phyloP scores from a whole-genome alignment of 176 grass and related monocot genomes.

The Oryza officinalis region DNA sequence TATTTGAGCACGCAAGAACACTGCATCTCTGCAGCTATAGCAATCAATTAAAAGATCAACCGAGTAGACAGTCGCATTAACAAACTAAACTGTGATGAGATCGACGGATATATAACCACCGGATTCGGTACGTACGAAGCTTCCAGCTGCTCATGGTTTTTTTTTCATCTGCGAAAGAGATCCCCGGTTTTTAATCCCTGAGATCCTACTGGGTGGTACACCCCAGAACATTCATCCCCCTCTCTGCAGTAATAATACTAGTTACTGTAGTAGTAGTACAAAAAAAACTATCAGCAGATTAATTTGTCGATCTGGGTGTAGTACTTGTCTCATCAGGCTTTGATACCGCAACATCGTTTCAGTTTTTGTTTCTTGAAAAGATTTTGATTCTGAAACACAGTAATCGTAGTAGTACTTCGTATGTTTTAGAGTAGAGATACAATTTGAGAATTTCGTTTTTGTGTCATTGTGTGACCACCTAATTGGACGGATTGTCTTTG shows the following conservation, averaged over 20 bases:
- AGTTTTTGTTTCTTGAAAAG: background rate
- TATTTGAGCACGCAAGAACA: background rate
- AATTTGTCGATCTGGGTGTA: background rate
- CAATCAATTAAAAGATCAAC: background rate
- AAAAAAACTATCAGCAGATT: too few species aligned
- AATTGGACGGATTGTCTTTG: background rate
- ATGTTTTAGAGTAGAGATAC: too few species aligned
- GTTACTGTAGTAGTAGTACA: background rate
- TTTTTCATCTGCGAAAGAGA: background rate
- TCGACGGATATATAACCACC: background rate
- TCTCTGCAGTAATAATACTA: background rate
- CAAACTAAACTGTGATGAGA: background rate
- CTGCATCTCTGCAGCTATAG: background rate
- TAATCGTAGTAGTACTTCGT: background rate
- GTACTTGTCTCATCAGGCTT: too few species aligned
- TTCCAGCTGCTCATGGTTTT: background rate
- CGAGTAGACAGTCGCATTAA: background rate
- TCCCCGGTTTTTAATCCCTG: background rate
- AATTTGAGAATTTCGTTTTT: background rate
- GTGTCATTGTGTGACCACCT: background rate
- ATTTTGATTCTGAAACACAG: background rate
- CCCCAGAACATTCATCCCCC: background rate
- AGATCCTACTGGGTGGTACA: background rate
- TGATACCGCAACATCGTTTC: background rate
- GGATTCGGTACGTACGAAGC: slow-evolving; percentile 7